phyloP scores from a whole-genome alignment of 148 eudicot genomes.

The Rhododendron griersonianum region DNA sequence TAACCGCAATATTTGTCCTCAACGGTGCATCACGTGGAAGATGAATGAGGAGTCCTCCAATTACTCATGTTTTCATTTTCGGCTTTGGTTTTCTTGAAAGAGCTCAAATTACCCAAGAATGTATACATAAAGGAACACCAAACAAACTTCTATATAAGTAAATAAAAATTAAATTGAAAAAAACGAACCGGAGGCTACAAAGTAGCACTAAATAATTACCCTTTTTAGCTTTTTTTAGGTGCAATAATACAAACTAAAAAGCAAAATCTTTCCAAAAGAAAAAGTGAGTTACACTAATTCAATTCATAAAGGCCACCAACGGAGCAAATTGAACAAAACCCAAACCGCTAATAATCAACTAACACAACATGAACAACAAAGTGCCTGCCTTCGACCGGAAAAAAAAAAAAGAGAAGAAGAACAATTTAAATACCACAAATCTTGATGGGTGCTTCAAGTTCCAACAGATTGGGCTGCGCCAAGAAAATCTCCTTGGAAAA shows the following conservation, averaged over 20 bases:
- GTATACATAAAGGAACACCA: background rate
- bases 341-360: background rate
- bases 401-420: background rate
- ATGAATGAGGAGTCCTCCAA: background rate
- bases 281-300: background rate
- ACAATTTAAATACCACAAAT: conserved; percentile 1
- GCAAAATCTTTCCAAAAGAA: background rate
- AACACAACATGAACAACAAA: background rate
- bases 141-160: background rate
- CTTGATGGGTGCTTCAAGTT: conserved; percentile 13
- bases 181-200: background rate
- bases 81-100: background rate
- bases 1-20: background rate
- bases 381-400: background rate
- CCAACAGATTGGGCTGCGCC: conserved; percentile 67
- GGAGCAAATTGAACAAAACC: background rate
- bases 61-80: background rate
- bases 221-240: background rate
- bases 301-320: background rate
- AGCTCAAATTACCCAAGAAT: background rate
- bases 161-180: background rate
- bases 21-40: background rate
- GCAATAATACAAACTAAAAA: background rate
- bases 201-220: background rate
- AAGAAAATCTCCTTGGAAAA: conserved; percentile 54